Evolutionary conservation across 2,329 filamentous ascomycete species (phyloP), one percentile per base, ranked within the genome.

Genomic region (Rutstroemia sp.): DNA sequence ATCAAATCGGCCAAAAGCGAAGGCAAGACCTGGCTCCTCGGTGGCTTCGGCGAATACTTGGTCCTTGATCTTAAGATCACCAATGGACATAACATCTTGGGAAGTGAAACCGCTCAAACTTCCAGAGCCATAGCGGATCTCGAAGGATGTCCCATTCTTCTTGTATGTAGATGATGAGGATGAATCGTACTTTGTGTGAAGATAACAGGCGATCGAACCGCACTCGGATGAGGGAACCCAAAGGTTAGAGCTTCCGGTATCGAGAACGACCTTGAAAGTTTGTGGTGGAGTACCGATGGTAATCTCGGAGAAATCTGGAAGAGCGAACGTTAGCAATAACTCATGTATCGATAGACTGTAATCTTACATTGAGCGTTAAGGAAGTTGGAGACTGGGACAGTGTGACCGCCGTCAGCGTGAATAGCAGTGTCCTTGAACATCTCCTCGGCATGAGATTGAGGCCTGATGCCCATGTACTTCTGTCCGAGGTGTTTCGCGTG

Each of bases 21-120:
- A 99, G 56, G 94, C 94, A 68, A 99, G 82, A 61, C 95, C 95
- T 62, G 94, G 94, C 79, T 99, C 94, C 67, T 81, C 87, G 54
- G 92, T 97, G 37, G 92, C 94, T 78, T 99, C 94, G 63, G 92
- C 95, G 68, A 99, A 99, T 73, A 94, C 85, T 75, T 97, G 94
- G 65, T 86, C 75, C 79, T 95, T 85, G 73, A 99, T 82, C 70
- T 82, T 85, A 67, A 99, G 73, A 73, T 97, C 92, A 64, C 94
- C 94, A 65, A 99, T 96, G 65, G 79, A 80, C 66, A 99, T 75
- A 45, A 79, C 83, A 72, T 99, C 94, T 72, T 92, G 83, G 59
- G 94, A 99, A 62, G 97, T 86, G 71, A 94, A 97, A 64, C 94
- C 94, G 70, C 86, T 91, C 71, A 99, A 79, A 75, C 88, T 91